Percentiles rank a stretch among this genome's conserved stretches.
phyloP scores from a whole-genome alignment of 2,329 filamentous ascomycete genomes.

The Aspergillus fumigatiaffinis region DNA sequence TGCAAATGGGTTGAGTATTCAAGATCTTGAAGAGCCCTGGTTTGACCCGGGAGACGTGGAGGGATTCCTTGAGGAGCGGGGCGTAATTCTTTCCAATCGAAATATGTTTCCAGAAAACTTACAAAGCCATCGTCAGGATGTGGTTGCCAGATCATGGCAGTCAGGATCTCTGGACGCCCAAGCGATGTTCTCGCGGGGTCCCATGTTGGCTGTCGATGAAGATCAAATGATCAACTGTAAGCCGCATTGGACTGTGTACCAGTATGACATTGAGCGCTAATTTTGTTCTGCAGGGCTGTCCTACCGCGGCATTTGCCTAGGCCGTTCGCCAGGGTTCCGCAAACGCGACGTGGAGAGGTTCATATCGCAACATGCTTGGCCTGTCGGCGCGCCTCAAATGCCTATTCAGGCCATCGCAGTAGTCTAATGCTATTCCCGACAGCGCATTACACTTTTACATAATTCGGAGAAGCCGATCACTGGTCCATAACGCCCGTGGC shows the following conservation, averaged over 20 bases:
- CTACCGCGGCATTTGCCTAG: neutral
- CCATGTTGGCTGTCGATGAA: neutral
- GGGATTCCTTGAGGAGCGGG: neutral
- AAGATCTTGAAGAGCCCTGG: neutral
- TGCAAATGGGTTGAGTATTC: neutral
- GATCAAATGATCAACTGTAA: neutral
- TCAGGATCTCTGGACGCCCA: neutral
- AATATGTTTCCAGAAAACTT: neutral
- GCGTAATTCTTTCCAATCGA: neutral
- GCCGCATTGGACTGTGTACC: neutral
- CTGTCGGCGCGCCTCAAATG: neutral
- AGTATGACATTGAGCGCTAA: neutral
- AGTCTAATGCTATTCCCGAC: neutral
- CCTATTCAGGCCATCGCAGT: neutral
- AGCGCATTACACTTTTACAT: too few relatives aligned
- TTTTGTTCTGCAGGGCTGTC: neutral
- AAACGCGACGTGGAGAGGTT: neutral
- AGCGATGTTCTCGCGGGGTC: neutral
- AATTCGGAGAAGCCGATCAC: too few relatives aligned
- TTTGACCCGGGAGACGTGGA: neutral
- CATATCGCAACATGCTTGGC: neutral
- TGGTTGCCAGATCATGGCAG: neutral
- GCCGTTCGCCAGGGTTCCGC: neutral
- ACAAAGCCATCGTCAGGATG: neutral
- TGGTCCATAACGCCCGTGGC: too few relatives aligned